A percentile compares a stretch with the other conserved stretches of the same genome.
Conservation (phyloP, 768 basidiomycete genomes). For the Boletus rufocinnamomeus region DNA sequence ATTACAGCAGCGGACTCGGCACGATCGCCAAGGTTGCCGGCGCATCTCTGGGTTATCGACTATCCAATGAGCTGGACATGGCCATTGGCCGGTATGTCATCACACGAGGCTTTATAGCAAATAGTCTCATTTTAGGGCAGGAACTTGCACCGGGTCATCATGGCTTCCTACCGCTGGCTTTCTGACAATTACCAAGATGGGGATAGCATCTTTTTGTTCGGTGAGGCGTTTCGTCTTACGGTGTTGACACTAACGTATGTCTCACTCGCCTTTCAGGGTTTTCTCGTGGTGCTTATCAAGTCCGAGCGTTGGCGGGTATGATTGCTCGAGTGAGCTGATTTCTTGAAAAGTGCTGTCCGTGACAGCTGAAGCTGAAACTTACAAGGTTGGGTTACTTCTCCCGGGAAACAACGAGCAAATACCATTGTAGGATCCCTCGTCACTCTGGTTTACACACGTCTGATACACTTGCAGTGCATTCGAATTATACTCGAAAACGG, state of each 20-base stretch:
- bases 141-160: conserved; percentile 38
- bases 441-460: neutral
- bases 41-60: conserved; percentile 19
- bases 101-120: neutral
- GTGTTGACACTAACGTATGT: neutral
- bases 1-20: conserved; percentile 45
- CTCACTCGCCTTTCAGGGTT: conserved; percentile 36
- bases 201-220: conserved; percentile 45
- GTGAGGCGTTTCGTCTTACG: conserved; percentile 20
- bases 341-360: neutral
- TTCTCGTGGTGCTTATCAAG: conserved; percentile 52
- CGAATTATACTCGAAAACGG: conserved; percentile 37
- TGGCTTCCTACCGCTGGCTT: conserved; percentile 44
- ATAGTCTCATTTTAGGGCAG: conserved; percentile 20
- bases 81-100: conserved; percentile 39
- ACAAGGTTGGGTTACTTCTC: conserved; percentile 43
- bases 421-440: conserved; percentile 34
- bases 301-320: conserved; percentile 46
- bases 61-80: conserved; percentile 36
- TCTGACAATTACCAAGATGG: conserved; percentile 40
- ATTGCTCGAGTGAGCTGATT: conserved; percentile 37
- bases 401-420: conserved; percentile 45
- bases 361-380: neutral
- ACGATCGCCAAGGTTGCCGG: conserved; percentile 32
- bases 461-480: conserved; percentile 36